Base-by-base conservation (phyloP, 106 monocot genomes). In the Dioscorea zingiberensis region DNA sequence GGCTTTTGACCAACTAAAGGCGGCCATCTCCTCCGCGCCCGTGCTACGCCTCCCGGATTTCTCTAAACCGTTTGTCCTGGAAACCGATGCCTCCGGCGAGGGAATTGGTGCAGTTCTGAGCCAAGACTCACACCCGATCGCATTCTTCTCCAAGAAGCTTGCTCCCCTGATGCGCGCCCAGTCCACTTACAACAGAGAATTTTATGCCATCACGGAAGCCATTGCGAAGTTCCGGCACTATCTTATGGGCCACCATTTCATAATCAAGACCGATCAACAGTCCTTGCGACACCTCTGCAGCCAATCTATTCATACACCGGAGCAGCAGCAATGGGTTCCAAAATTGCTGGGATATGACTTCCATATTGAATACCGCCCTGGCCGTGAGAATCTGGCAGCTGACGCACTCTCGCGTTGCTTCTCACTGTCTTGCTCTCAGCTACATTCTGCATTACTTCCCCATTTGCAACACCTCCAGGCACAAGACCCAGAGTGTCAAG, bases 301-400 rank as follows among this genome's bases (percentile, higher is more conserved):
- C 14, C 62, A 62, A n/a, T 9, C 29, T 16, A 14, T 38, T 14
- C 16, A 27, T 7, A 32, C 32, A 18, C 18, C 13, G 7, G 19
- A n/a, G 27, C 62, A 62, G 21, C 62, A 62, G 7, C 13, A n/a
- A n/a, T 29, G 62, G 27, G 4, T 62, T 7, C n/a, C 14, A 12
- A 62, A 62, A 16, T 30, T 62, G 4, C 3, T 62, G 27, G 62
- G 62, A 7, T 62, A 29, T 4, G 32, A 62, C 38, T 62, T 29
- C 21, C 21, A 22, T 11, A 27, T 59, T 26, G 25, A 59, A 26
- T 59, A 59, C 25, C 2, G 10, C 2, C 13, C 2, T 4, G 49
- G 18, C 16, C 2, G 13, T 7, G 49, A 49, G 3, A 49, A 49
- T 18, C 18, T 18, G 2, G 49, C 7, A 2, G 13, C 49, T 7